Evolutionary conservation across 2,329 filamentous ascomycete genomes (phyloP).

Genomic region (Colletotrichum nymphaeae): DNA sequence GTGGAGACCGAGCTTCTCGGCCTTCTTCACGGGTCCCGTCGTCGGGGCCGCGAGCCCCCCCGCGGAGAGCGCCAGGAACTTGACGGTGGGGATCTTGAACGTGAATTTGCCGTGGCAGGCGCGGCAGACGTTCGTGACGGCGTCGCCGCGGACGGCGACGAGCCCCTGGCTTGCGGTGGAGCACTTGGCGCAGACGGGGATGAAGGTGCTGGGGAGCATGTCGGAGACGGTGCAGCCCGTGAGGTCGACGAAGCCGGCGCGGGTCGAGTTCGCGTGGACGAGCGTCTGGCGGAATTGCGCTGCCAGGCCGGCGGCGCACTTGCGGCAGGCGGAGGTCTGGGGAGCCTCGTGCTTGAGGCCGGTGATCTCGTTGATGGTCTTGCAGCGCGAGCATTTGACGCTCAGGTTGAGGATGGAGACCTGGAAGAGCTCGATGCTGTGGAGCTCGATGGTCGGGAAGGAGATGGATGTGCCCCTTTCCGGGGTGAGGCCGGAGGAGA

Average conservation of each 20-base stretch:
- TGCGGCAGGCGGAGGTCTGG: constrained; percentile 66
- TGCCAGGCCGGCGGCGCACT: constrained; percentile 65
- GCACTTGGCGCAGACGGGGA: constrained; percentile 82
- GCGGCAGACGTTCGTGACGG: constrained; percentile 79
- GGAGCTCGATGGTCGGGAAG: constrained; percentile 81
- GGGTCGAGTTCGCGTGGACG: constrained; percentile 78
- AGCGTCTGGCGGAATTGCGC: constrained; percentile 73
- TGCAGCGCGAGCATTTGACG: constrained; percentile 84
- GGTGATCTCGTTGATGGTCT: constrained; percentile 76
- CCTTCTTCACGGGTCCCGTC: constrained; percentile 53
- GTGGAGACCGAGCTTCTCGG: constrained; percentile 67
- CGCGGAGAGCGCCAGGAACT: constrained; percentile 78
- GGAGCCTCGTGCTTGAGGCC: constrained; percentile 68
- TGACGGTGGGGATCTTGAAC: constrained; percentile 82
- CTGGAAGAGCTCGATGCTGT: constrained; percentile 81
- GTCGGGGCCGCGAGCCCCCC: constrained; percentile 56
- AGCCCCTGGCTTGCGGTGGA: constrained; percentile 77
- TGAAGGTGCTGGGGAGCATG: constrained; percentile 82
- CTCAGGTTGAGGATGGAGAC: constrained; percentile 74
- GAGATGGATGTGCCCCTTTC: constrained; percentile 82
- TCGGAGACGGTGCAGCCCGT: constrained; percentile 80
- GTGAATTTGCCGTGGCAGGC: constrained; percentile 84
- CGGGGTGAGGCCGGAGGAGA: constrained; percentile 50
- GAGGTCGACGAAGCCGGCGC: constrained; percentile 83
- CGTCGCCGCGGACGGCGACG: constrained; percentile 79